A percentile compares a stretch with the other conserved stretches of the same genome.
These are phyloP conservation scores for Podila epicladia DNA, from an alignment of 192 early-diverging fungal genomes.

Conservation along the genomic window DNA sequence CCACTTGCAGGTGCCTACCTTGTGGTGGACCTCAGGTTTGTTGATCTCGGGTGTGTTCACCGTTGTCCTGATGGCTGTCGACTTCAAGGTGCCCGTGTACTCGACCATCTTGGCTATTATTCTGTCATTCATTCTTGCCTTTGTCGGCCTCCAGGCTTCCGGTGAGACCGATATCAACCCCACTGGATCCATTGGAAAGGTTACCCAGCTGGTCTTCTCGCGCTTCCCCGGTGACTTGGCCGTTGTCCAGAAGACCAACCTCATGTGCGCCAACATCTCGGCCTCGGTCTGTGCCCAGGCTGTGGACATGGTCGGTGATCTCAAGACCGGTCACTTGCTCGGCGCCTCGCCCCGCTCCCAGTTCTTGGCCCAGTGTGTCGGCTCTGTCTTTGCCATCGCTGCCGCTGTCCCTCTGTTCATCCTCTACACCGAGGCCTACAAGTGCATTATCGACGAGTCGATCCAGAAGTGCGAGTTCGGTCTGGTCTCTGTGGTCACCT, in stretches of 20 bases:
- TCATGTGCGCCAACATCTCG: constrained; percentile 69
- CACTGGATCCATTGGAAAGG: constrained; percentile 69
- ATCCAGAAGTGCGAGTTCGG: constrained; percentile 57
- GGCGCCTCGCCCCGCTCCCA: constrained; percentile 72
- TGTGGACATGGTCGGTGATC: constrained; percentile 78
- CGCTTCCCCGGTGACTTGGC: constrained; percentile 58
- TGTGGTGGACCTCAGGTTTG: constrained; percentile 64
- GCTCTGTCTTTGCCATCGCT: constrained; percentile 68
- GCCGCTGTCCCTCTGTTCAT: constrained; percentile 66
- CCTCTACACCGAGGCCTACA: constrained; percentile 70
- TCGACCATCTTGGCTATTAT: constrained; percentile 67
- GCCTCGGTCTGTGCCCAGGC: constrained; percentile 63
- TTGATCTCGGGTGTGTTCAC: constrained; percentile 64
- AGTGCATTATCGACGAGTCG: constrained; percentile 59
- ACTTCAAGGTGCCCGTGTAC: constrained; percentile 67
- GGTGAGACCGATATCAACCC: constrained; percentile 79
- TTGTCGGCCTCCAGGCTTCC: constrained; percentile 70
- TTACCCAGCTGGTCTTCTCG: constrained; percentile 75
- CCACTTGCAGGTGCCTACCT: constrained; percentile 59
- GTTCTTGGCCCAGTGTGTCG: constrained; percentile 72
- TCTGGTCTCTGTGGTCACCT: constrained; percentile 45
- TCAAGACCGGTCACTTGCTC: constrained; percentile 77
- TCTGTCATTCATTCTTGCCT: constrained; percentile 71
- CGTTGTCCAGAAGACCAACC: constrained; percentile 63
- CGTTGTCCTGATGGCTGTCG: constrained; percentile 59